A percentile compares a stretch with the other conserved stretches of the same genome.
Evolutionary conservation across 441 rosid genomes (phyloP).

Genomic region (Adansonia grandidieri): DNA sequence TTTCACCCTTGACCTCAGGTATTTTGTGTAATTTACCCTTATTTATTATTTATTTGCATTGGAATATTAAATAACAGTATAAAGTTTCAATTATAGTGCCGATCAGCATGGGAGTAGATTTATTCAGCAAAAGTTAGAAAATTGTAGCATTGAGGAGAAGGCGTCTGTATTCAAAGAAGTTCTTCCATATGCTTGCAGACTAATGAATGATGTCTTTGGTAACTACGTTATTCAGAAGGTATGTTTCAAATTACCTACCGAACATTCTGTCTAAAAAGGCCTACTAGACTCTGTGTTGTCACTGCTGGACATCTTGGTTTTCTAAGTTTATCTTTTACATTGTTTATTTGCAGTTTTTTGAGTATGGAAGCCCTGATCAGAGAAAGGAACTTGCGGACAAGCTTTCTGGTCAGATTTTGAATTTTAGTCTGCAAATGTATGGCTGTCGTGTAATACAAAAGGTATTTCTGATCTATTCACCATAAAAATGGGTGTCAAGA

Average conservation of each 20-base stretch:
- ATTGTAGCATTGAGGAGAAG: slow-evolving; percentile 60
- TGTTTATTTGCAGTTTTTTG: slow-evolving; percentile 59
- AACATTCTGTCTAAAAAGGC: neutral
- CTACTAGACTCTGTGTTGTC: neutral
- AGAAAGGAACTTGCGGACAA: slow-evolving; percentile 70
- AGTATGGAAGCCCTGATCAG: slow-evolving; percentile 64
- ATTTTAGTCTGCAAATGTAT: slow-evolving; percentile 78
- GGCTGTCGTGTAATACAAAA: slow-evolving; percentile 89
- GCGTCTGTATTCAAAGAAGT: slow-evolving; percentile 66
- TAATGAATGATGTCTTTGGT: slow-evolving; percentile 83
- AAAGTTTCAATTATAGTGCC: slow-evolving; percentile 50
- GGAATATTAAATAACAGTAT: slow-evolving; percentile 24
- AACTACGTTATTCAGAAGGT: slow-evolving; percentile 85
- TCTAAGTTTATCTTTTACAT: slow-evolving; percentile 18
- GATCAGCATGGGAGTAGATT: slow-evolving; percentile 87
- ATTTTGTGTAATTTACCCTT: neutral
- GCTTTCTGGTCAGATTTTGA: slow-evolving; percentile 67
- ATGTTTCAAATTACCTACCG: slow-evolving; percentile 15
- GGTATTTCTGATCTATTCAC: slow-evolving; percentile 38
- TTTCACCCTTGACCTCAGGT: neutral
- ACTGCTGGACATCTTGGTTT: slow-evolving; percentile 7
- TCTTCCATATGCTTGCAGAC: slow-evolving; percentile 61
- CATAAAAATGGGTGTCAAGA: neutral
- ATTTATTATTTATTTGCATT: neutral
- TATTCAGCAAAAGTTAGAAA: slow-evolving; percentile 78